Conservation (phyloP, 2,329 filamentous ascomycete genomes). For the Chaetomiaceae sp. region DNA sequence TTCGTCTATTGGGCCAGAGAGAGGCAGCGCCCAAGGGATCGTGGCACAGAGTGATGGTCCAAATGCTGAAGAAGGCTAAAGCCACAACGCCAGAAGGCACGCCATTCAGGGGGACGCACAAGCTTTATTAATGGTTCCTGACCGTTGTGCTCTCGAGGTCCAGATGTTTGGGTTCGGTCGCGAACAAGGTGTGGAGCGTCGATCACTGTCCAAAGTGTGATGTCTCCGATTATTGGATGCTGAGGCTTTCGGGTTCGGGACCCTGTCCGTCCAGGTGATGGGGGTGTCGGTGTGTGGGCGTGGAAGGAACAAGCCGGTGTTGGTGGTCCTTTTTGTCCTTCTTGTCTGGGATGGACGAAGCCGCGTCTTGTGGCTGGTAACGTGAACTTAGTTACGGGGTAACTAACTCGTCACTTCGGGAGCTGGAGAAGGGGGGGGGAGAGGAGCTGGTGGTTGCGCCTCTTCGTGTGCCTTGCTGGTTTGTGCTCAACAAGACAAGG, state of each 20-base stretch:
- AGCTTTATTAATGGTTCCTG: slow-evolving; percentile 10
- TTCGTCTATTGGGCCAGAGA: too few relatives aligned
- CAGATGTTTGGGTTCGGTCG: slow-evolving; percentile 12
- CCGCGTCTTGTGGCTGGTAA: not conserved
- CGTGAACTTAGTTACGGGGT: not conserved
- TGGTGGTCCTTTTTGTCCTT: slow-evolving; percentile 1
- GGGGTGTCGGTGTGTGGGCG: slow-evolving; percentile 12
- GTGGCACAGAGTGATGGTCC: not conserved
- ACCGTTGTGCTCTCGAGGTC: not conserved
- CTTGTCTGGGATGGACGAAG: not conserved
- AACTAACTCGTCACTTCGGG: too few relatives aligned
- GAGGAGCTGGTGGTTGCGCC: slow-evolving; percentile 4
- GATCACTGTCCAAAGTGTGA: slow-evolving; percentile 34
- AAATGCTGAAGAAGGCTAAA: slow-evolving; percentile 13
- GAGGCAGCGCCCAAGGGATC: not conserved
- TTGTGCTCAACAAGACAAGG: slow-evolving; percentile 3
- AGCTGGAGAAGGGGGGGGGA: not conserved
- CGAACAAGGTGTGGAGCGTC: slow-evolving; percentile 35
- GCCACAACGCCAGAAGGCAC: slow-evolving; percentile 13
- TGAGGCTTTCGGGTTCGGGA: slow-evolving; percentile 16
- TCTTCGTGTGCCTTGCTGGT: slow-evolving; percentile 18
- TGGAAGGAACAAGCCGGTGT: slow-evolving; percentile 17
- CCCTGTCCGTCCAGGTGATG: slow-evolving; percentile 17
- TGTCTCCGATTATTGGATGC: slow-evolving; percentile 24
- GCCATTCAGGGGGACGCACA: slow-evolving; percentile 6